A percentile compares a stretch with the other conserved stretches of the same genome.
phyloP scores from a whole-genome alignment of 2,329 filamentous ascomycete species.

The Drechslerella coelobrocha region DNA sequence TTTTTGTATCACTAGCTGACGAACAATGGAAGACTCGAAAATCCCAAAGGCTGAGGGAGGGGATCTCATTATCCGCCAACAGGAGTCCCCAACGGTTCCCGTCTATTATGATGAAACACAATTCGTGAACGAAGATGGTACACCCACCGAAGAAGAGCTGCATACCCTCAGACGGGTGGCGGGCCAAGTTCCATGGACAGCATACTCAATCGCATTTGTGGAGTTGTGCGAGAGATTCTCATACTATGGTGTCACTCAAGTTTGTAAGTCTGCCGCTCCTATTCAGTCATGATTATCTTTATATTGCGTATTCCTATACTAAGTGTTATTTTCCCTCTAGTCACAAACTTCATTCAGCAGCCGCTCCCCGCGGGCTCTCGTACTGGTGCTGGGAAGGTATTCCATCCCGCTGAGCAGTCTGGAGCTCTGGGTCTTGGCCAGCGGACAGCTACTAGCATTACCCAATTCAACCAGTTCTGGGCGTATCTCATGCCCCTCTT shows the following conservation, averaged over 20 bases:
- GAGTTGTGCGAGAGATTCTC: conserved; percentile 67
- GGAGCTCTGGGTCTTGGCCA: conserved; percentile 68
- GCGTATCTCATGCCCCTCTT: conserved; percentile 63
- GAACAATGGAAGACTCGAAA: conserved; percentile 31
- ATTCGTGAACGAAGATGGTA: conserved; percentile 42
- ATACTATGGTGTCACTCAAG: conserved; percentile 66
- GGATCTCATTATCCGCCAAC: conserved; percentile 33
- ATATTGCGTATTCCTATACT: conserved; percentile 3
- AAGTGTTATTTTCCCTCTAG: conserved; percentile 44
- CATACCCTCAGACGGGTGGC: conserved; percentile 63
- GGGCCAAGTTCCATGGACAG: conserved; percentile 65
- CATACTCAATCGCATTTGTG: conserved; percentile 66
- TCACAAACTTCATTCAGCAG: conserved; percentile 69
- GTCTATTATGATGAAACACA: conserved; percentile 45
- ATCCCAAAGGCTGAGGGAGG: conserved; percentile 37
- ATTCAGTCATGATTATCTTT: too few species aligned
- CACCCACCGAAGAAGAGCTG: conserved; percentile 64
- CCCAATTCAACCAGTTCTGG: conserved; percentile 69
- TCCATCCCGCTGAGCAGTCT: conserved; percentile 58
- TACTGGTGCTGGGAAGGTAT: conserved; percentile 63
- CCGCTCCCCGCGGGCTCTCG: conserved; percentile 64
- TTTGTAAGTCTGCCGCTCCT: too few species aligned
- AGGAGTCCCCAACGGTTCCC: conserved; percentile 35
- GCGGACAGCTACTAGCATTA: conserved; percentile 63
- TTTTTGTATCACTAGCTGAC: neutral